A percentile compares a stretch with the other conserved stretches of the same genome.
Evolutionary conservation across 306 rosid genomes (phyloP).

Genomic region (Sicyos edulis): DNA sequence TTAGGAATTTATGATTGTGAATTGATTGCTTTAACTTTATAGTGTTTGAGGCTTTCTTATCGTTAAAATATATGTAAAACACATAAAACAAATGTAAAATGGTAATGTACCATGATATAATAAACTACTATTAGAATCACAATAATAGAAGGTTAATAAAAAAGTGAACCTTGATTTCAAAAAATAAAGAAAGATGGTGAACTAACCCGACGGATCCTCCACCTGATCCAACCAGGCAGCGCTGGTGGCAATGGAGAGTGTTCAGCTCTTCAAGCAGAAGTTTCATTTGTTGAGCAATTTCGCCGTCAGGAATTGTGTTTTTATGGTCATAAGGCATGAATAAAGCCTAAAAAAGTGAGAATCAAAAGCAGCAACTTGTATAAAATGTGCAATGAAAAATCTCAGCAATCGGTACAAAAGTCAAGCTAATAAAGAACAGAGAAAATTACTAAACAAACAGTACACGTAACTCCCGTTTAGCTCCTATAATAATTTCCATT

Average conservation of each 20-base stretch:
- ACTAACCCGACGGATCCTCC: slow-evolving; percentile 97
- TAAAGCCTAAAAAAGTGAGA: slow-evolving; percentile 53
- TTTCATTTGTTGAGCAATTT: slow-evolving; percentile 60
- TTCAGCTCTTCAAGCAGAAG: slow-evolving; percentile 75
- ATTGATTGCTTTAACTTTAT: no score
- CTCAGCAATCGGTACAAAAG: no score
- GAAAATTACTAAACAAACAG: no score
- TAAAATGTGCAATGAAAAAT: background rate
- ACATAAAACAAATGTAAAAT: background rate
- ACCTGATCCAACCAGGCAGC: slow-evolving; percentile 90
- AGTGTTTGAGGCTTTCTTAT: no score
- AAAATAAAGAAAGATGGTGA: background rate
- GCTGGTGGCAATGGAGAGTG: slow-evolving; percentile 60
- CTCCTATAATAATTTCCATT: no score
- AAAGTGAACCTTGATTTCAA: background rate
- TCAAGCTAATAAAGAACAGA: no score
- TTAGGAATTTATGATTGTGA: no score
- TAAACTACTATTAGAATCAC: background rate
- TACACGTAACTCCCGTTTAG: no score
- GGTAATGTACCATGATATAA: background rate
- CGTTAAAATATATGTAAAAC: background rate
- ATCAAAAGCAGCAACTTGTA: background rate
- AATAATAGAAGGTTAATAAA: background rate
- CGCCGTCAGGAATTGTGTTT: slow-evolving; percentile 77
- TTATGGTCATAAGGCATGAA: slow-evolving; percentile 99